A percentile compares a stretch with the other conserved stretches of the same genome.
Evolutionary conservation across 306 rosid species (phyloP).

Genomic region (Boehmeria nivea): DNA sequence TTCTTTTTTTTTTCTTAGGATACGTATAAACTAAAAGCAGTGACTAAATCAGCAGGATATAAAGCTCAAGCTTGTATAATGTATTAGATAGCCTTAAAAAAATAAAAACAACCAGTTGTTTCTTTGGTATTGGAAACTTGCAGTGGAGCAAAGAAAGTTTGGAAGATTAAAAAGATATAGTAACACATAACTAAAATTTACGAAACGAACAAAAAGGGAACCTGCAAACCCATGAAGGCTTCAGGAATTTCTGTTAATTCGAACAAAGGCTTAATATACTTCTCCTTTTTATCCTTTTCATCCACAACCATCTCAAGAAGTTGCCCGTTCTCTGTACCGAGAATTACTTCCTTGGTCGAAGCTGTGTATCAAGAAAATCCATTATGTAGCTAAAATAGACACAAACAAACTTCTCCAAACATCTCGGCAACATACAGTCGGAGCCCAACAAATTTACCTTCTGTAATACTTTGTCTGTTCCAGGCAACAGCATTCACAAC

Average conservation of each 20-base stretch:
- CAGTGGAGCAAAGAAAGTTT: not conserved
- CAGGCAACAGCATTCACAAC: slow-evolving; percentile 92
- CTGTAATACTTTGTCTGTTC: slow-evolving; percentile 88
- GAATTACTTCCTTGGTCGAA: slow-evolving; percentile 86
- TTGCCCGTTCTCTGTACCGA: slow-evolving; percentile 84
- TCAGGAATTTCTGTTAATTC: slow-evolving; percentile 70
- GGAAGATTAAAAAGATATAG: not conserved
- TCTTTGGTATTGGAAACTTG: not conserved
- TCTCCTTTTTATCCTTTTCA: slow-evolving; percentile 95
- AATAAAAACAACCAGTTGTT: not conserved
- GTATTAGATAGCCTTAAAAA: too few relatives aligned
- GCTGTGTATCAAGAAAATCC: slow-evolving; percentile 32
- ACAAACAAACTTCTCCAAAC: not conserved
- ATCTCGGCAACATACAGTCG: slow-evolving; percentile 11
- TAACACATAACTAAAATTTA: not conserved
- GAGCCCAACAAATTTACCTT: slow-evolving; percentile 42
- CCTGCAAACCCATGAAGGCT: slow-evolving; percentile 89
- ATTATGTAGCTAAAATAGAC: not conserved
- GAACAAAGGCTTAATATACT: slow-evolving; percentile 65
- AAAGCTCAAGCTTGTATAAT: too few relatives aligned
- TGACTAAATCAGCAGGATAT: too few relatives aligned
- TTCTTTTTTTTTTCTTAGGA: too few relatives aligned
- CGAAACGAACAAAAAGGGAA: slow-evolving; percentile 14
- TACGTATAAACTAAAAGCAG: too few relatives aligned
- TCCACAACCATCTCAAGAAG: slow-evolving; percentile 85